Evolutionary conservation across 1,284 basidiomycete species (phyloP).

Genomic region (Wallemia ichthyophaga): DNA sequence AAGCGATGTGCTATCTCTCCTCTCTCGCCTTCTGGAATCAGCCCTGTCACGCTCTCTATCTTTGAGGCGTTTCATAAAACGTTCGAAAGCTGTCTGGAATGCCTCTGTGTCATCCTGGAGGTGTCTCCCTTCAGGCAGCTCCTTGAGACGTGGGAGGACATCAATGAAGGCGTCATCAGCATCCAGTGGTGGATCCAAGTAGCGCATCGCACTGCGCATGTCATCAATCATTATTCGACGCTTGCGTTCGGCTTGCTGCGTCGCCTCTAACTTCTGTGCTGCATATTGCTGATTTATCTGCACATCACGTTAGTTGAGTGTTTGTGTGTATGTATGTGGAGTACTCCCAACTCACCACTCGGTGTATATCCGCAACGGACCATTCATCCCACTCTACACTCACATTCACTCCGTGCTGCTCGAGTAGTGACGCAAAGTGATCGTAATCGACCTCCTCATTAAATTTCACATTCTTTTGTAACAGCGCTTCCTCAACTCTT

Average conservation of each 20-base stretch:
- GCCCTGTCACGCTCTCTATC: neutral
- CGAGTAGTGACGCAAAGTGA: constrained; percentile 21
- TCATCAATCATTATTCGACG: constrained; percentile 76
- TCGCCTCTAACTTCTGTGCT: constrained; percentile 26
- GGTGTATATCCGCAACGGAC: constrained; percentile 5
- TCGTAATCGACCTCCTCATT: constrained; percentile 27
- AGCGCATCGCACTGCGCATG: constrained; percentile 76
- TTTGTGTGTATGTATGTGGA: constrained; percentile 3
- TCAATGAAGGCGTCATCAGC: constrained; percentile 42
- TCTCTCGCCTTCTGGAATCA: neutral
- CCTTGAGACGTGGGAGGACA: constrained; percentile 19
- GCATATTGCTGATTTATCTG: constrained; percentile 37
- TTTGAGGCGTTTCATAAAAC: neutral
- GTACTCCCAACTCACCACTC: constrained; percentile 2
- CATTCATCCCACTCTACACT: constrained; percentile 10
- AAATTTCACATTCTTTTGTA: constrained; percentile 24
- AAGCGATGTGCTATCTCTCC: neutral
- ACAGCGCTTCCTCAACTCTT: constrained; percentile 29
- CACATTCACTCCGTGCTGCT: constrained; percentile 12
- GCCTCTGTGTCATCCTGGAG: neutral
- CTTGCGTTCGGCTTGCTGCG: constrained; percentile 44
- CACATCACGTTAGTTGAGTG: constrained; percentile 29
- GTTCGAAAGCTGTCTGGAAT: neutral
- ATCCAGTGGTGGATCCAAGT: constrained; percentile 47
- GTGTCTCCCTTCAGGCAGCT: neutral